Percentiles rank a stretch among this genome's conserved stretches.
Evolutionary conservation across 2,329 filamentous ascomycete species (phyloP).

Genomic region (Chalaropsis ovoidea): DNA sequence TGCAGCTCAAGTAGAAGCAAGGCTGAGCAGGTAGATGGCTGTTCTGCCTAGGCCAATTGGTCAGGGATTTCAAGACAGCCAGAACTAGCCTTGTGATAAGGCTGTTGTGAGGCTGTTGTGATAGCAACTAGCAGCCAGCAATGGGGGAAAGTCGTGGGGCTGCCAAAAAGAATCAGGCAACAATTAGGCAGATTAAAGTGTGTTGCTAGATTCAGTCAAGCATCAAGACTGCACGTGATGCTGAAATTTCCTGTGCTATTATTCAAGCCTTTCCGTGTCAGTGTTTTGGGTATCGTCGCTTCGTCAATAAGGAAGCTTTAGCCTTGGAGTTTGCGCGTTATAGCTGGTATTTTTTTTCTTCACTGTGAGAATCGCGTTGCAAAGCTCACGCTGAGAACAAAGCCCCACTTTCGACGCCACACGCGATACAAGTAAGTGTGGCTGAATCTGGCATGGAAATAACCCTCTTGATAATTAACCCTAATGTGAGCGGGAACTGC

Average conservation of each 20-base stretch:
- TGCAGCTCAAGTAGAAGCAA: background rate
- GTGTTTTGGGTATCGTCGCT: background rate
- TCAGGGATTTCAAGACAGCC: background rate
- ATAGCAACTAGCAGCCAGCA: background rate
- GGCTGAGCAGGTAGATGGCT: background rate
- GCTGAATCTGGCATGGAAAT: background rate
- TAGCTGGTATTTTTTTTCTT: background rate
- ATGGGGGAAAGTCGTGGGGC: too few relatives aligned
- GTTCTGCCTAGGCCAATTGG: background rate
- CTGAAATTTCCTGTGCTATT: background rate
- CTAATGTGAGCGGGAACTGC: too few relatives aligned
- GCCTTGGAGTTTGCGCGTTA: background rate
- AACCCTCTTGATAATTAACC: too few relatives aligned
- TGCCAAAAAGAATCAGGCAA: background rate
- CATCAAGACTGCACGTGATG: background rate
- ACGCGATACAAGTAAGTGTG: background rate
- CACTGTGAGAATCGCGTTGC: background rate
- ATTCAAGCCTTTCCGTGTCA: background rate
- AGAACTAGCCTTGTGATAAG: background rate
- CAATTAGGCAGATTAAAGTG: background rate
- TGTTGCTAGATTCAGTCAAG: background rate
- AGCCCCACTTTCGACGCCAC: background rate
- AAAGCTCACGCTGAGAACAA: background rate
- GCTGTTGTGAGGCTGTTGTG: conserved; percentile 3
- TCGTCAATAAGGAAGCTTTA: background rate